Conservation (phyloP, 768 basidiomycete species). For the Pleurotus djamor region DNA sequence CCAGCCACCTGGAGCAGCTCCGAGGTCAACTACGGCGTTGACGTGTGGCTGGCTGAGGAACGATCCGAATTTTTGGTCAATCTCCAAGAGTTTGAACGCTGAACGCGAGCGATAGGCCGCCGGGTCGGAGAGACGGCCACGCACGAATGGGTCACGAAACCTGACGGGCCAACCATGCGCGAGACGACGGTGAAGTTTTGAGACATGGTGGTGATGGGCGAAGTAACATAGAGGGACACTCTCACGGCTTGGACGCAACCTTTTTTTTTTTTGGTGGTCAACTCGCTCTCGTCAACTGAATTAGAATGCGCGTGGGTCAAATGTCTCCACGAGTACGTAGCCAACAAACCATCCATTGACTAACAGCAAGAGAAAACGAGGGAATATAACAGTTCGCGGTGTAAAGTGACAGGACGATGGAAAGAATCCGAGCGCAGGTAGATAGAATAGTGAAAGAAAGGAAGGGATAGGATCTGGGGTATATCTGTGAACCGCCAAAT, state of each 20-base stretch:
- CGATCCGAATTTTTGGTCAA: conserved; percentile 53
- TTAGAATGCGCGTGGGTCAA: too few species aligned
- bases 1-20: conserved; percentile 95
- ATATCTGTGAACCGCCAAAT: background rate
- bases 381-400: conserved; percentile 2
- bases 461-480: background rate
- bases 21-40: conserved; percentile 76
- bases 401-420: background rate
- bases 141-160: conserved; percentile 68
- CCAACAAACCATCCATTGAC: conserved; percentile 1
- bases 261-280: too few species aligned
- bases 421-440: background rate
- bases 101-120: conserved; percentile 76
- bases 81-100: conserved; percentile 88
- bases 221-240: conserved; percentile 13
- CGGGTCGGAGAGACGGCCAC: conserved; percentile 38
- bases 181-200: conserved; percentile 39
- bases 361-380: background rate
- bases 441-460: background rate
- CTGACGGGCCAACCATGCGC: conserved; percentile 70
- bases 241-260: too few species aligned
- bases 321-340: background rate
- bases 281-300: too few species aligned
- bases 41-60: conserved; percentile 55
- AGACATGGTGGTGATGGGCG: conserved; percentile 15